These are phyloP conservation scores for Heliamphora exappendiculata DNA, from an alignment of 148 eudicot species.

Conservation along the genomic window DNA sequence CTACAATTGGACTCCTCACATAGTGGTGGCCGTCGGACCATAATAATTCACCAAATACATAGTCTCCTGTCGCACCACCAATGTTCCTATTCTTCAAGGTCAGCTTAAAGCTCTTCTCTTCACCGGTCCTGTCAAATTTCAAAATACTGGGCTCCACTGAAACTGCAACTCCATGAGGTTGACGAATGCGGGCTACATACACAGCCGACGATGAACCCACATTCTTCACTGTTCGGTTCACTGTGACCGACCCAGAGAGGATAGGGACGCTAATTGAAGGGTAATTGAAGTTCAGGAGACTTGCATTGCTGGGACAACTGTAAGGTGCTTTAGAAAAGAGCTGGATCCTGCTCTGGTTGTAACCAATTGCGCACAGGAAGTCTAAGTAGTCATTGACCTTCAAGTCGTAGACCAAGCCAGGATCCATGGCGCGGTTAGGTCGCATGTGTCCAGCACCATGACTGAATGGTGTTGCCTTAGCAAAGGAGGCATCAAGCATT, in stretches of 20 bases:
- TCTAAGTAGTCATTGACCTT: constrained; percentile 32
- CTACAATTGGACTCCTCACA: constrained; percentile 58
- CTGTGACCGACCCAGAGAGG: constrained; percentile 30
- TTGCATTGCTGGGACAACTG: constrained; percentile 27
- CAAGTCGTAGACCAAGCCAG: constrained; percentile 61
- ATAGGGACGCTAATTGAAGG: constrained; percentile 52
- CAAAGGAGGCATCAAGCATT: constrained; percentile 18
- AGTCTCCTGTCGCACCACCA: not conserved
- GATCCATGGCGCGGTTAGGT: constrained; percentile 52
- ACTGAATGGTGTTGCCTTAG: constrained; percentile 30
- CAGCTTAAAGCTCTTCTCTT: constrained; percentile 40
- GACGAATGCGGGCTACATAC: constrained; percentile 26
- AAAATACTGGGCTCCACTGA: constrained; percentile 34
- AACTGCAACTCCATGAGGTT: constrained; percentile 29
- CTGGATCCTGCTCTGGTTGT: constrained; percentile 29
- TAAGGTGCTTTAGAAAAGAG: constrained; percentile 12
- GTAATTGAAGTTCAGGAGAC: constrained; percentile 36
- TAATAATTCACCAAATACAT: constrained; percentile 40
- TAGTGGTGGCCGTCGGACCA: constrained; percentile 63
- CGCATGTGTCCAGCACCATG: constrained; percentile 59
- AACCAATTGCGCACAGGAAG: constrained; percentile 55
- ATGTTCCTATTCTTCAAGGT: constrained; percentile 15
- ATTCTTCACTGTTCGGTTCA: constrained; percentile 48
- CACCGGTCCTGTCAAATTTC: constrained; percentile 35
- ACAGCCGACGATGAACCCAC: constrained; percentile 44